Evolutionary conservation across 148 eudicot genomes (phyloP).

Genomic region (Fallopia convolvulus): DNA sequence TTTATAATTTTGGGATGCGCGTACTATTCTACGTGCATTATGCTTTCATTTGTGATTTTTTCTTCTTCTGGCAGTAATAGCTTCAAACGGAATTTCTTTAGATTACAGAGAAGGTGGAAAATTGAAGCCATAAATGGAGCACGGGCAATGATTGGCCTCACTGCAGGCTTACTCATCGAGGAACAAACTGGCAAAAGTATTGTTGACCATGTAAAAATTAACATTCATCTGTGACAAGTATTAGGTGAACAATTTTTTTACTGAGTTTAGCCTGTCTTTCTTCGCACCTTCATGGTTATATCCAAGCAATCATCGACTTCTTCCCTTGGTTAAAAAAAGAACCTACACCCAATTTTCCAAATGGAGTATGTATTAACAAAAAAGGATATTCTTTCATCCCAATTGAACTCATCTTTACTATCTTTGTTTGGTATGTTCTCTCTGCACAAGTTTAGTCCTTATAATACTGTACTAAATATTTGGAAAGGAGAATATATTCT

Average conservation of each 20-base stretch:
- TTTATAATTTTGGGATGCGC: background rate
- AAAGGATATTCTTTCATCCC: background rate
- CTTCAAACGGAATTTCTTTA: background rate
- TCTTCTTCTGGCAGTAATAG: background rate
- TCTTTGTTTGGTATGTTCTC: background rate
- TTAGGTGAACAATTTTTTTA: background rate
- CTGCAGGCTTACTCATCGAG: conserved; percentile 77
- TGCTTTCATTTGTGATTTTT: background rate
- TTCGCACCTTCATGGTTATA: conserved; percentile 63
- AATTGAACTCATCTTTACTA: background rate
- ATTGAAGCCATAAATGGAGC: conserved; percentile 97
- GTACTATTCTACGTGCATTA: background rate
- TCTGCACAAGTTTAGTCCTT: background rate
- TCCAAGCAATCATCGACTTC: conserved; percentile 43
- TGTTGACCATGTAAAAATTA: conserved; percentile 55
- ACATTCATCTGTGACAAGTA: background rate
- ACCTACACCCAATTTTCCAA: background rate
- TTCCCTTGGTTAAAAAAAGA: conserved; percentile 28
- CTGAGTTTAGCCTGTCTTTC: background rate
- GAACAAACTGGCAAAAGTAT: conserved; percentile 72
- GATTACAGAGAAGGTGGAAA: conserved; percentile 48
- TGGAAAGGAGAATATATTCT: background rate
- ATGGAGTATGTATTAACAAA: background rate
- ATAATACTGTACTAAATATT: background rate
- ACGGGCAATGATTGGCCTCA: conserved; percentile 97